Conservation (phyloP, 164 flowering plant species). For the Taxillus chinensis region DNA sequence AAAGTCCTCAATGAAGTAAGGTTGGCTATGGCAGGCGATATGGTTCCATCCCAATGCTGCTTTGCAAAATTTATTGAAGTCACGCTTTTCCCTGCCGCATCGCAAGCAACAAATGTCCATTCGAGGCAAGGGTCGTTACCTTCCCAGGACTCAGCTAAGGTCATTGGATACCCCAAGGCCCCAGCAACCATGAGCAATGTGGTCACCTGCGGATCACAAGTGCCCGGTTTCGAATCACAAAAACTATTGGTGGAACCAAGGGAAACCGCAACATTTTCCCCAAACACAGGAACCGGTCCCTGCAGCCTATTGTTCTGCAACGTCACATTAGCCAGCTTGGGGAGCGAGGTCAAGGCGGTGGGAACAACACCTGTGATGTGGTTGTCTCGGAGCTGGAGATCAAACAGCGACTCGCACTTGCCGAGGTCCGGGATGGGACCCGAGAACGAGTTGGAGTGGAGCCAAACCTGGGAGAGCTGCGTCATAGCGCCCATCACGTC, state of each 20-base stretch:
- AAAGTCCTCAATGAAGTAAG: slow-evolving; percentile 31
- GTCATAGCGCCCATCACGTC: slow-evolving; percentile 31
- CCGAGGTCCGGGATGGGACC: slow-evolving; percentile 49
- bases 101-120: slow-evolving; percentile 42
- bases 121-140: slow-evolving; percentile 47
- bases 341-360: slow-evolving; percentile 15
- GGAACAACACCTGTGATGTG: slow-evolving; percentile 40
- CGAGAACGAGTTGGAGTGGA: slow-evolving; percentile 31
- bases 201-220: slow-evolving; percentile 48
- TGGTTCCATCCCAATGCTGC: slow-evolving; percentile 29
- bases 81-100: slow-evolving; percentile 22
- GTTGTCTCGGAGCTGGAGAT: slow-evolving; percentile 46
- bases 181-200: slow-evolving; percentile 32
- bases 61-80: slow-evolving; percentile 27
- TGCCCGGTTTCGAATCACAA: slow-evolving; percentile 35
- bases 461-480: slow-evolving; percentile 35
- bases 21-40: slow-evolving; percentile 44
- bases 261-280: slow-evolving; percentile 1
- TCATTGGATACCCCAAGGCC: slow-evolving; percentile 40
- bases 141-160: slow-evolving; percentile 38
- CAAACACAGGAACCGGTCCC: slow-evolving; percentile 43
- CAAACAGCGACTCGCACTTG: slow-evolving; percentile 23
- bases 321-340: slow-evolving; percentile 28
- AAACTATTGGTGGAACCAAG: slow-evolving; percentile 28
- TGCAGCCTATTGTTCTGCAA: slow-evolving; percentile 46